These are phyloP conservation scores for Puccinia triticina DNA, from an alignment of 1,284 basidiomycete species.

Conservation along the genomic window DNA sequence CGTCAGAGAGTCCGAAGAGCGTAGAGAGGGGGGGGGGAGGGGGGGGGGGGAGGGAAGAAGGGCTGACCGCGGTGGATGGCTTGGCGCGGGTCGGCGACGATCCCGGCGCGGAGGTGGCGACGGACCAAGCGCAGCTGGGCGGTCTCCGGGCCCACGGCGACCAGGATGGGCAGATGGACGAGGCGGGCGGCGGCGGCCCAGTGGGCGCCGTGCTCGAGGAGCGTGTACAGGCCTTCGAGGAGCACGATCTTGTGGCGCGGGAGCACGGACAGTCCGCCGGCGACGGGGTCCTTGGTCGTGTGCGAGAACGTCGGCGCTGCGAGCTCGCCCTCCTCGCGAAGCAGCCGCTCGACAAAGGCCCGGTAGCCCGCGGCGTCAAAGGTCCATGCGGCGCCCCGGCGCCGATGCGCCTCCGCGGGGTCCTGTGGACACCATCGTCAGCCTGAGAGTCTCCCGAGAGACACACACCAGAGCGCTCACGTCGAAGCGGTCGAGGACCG, in stretches of 20 bases:
- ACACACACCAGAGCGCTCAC: too few species aligned
- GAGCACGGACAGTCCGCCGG: not conserved
- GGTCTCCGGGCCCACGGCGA: not conserved
- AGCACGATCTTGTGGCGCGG: slow-evolving; percentile 26
- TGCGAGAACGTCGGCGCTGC: slow-evolving; percentile 45
- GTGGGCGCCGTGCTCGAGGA: not conserved
- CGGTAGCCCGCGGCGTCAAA: slow-evolving; percentile 17
- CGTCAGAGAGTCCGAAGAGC: not conserved
- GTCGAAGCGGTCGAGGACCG: slow-evolving; percentile 29
- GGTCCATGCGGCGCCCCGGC: slow-evolving; percentile 32
- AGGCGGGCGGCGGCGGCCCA: not conserved
- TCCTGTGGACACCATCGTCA: slow-evolving; percentile 2
- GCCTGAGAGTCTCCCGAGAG: too few species aligned
- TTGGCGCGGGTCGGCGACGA: not conserved
- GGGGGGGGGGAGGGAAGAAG: not conserved
- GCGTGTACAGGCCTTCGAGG: slow-evolving; percentile 41
- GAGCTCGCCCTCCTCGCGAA: not conserved
- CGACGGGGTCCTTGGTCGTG: slow-evolving; percentile 29
- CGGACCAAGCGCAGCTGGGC: slow-evolving; percentile 4
- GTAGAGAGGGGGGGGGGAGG: not conserved
- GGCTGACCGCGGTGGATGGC: slow-evolving; percentile 27
- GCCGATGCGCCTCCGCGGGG: slow-evolving; percentile 28
- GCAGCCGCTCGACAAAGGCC: not conserved
- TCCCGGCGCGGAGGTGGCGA: slow-evolving; percentile 29
- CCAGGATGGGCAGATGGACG: slow-evolving; percentile 15